Evolutionary conservation across 2,329 filamentous ascomycete genomes (phyloP), one percentile per base, ranked within the genome.

Genomic region (Davidsoniella neocaledoniae): DNA sequence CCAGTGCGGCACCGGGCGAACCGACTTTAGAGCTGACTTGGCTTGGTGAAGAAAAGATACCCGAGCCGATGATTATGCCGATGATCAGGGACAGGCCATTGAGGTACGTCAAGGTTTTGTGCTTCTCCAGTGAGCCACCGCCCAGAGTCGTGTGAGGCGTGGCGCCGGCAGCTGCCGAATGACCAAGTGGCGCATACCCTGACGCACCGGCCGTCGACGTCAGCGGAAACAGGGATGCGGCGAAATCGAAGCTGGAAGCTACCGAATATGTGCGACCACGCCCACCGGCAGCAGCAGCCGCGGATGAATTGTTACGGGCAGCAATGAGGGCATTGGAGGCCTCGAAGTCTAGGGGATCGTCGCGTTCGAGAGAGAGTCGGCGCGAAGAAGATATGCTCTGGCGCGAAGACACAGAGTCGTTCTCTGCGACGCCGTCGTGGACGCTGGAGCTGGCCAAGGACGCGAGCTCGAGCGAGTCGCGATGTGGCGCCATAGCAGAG

Each of bases 401-500:
- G 38, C 79, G 76, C 2, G 87, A 94, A 39, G 82, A 76, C n/a
- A 74, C 69, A 16, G 55, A 52, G 43, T 81, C 77, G 45, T 75
- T 76, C 45, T 45, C 54, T 44, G 69, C 71, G 48, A 73, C 76
- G 42, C 46, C 41, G 36, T 64, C 59, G 48, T 57, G 49, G 41
- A 65, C 60, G 57, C 83, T 86, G 37, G 83, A 88, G 54, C 86
- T 94, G 53, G 90, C 91, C 55, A 98, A 79, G 48, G 88, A 95
- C 54, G 88, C 91, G 52, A 98, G 82, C 70, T 98, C 91, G 60
- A 98, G 79, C 43, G 90, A 96, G 72, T 98, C 91, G 68, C 91
- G 85, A 54, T 77, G 64, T 55, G 68, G 65, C 56, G 46, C 50
- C 50, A 52, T 52, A 23, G 38, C 37, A 33, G 29, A 33, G 50